Percentiles rank a stretch among this genome's conserved stretches.
Evolutionary conservation across 345 rosid species (phyloP).

Genomic region (Acer yangbiense): DNA sequence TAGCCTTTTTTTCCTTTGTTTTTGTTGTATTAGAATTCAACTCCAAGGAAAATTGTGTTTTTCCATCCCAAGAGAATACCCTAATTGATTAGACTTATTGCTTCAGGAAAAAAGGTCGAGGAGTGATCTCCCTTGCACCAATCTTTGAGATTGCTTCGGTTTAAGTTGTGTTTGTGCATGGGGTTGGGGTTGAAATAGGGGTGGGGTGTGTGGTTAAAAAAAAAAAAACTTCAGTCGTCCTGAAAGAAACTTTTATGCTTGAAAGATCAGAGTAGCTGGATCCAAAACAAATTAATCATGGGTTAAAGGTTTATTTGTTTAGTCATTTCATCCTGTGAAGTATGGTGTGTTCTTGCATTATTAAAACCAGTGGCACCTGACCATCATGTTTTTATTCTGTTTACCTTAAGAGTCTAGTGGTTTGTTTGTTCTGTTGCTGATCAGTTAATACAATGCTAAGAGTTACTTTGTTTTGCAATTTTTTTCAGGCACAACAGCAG

Average conservation of each 20-base stretch:
- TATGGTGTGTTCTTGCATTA: neutral
- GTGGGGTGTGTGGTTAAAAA: neutral
- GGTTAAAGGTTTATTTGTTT: neutral
- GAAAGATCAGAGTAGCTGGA: slow-evolving; percentile 9
- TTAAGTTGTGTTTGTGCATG: neutral
- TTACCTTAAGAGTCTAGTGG: neutral
- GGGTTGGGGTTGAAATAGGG: neutral
- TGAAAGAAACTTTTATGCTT: neutral
- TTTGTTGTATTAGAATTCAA: slow-evolving; percentile 2
- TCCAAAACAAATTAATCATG: slow-evolving; percentile 1
- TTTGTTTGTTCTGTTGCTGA: slow-evolving; percentile 13
- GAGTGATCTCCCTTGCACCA: neutral
- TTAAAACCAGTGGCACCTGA: neutral
- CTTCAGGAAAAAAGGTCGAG: neutral
- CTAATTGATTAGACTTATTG: neutral
- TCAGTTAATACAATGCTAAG: slow-evolving; percentile 14
- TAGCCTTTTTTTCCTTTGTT: slow-evolving; percentile 18
- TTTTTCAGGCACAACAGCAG: slow-evolving; percentile 88
- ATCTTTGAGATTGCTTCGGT: neutral
- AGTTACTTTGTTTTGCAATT: slow-evolving; percentile 14
- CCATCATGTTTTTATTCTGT: neutral
- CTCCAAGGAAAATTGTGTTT: neutral
- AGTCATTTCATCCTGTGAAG: neutral
- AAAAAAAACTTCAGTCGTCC: neutral
- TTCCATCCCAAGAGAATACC: neutral